Evolutionary conservation across 1,284 basidiomycete genomes (phyloP).

Genomic region (Lentinus polychrous): DNA sequence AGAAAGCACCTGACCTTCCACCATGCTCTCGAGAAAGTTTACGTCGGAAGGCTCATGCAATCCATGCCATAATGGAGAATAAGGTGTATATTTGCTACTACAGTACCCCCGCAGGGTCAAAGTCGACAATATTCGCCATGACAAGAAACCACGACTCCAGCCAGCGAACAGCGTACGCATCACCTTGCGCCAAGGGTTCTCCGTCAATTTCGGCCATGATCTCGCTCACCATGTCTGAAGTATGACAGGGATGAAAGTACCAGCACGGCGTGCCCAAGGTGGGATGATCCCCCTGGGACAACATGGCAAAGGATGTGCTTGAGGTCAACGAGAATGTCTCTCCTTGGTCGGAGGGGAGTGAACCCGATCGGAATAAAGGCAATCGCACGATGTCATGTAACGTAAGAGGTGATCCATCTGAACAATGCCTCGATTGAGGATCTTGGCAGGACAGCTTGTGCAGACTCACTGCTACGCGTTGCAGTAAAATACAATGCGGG

Average conservation of each 20-base stretch:
- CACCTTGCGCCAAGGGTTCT: slow-evolving; percentile 23
- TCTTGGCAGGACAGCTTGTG: not conserved
- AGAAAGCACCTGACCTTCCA: slow-evolving; percentile 1
- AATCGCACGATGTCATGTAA: slow-evolving; percentile 49
- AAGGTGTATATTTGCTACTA: not conserved
- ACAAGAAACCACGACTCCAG: slow-evolving; percentile 73
- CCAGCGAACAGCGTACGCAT: slow-evolving; percentile 35
- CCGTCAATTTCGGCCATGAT: slow-evolving; percentile 44
- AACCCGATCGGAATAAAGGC: slow-evolving; percentile 47
- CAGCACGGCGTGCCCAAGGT: slow-evolving; percentile 64
- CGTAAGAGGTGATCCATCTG: slow-evolving; percentile 60
- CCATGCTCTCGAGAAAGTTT: not conserved
- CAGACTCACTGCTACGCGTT: slow-evolving; percentile 55
- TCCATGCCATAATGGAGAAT: too few relatives aligned
- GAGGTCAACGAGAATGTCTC: slow-evolving; percentile 48
- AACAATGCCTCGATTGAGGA: not conserved
- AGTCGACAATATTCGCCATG: slow-evolving; percentile 46
- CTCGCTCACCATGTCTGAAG: slow-evolving; percentile 55
- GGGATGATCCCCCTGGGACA: slow-evolving; percentile 82
- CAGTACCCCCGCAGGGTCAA: not conserved
- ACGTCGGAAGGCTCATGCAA: too few relatives aligned
- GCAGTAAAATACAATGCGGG: slow-evolving; percentile 76
- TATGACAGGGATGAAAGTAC: slow-evolving; percentile 83
- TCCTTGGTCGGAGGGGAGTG: slow-evolving; percentile 36
- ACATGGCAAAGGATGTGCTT: slow-evolving; percentile 54